Base-by-base conservation (phyloP, 2,329 filamentous ascomycete species). In the Elsinoe australis region DNA sequence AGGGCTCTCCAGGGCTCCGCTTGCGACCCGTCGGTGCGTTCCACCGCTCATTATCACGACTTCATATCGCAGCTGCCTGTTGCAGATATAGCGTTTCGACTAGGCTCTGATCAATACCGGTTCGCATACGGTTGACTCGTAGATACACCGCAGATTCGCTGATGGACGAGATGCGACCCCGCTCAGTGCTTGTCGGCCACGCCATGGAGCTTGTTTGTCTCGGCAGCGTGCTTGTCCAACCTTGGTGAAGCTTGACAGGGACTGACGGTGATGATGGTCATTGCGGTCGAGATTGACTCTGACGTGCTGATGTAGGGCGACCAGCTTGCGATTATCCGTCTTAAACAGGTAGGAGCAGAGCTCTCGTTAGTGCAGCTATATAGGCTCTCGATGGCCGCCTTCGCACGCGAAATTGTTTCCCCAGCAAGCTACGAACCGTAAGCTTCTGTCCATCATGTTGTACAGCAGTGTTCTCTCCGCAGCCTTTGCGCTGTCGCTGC, bases 201-300 rank as follows among this genome's bases (percentile, higher is more conserved):
- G 39, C 26, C 39, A 14, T 14, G 14, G 39, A 44, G 39, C 39
- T 44, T 44, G 39, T 15, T 32, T 24, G 24, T 14, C 22, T 44
- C 24, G 39, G 39, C 39, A 34, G 26, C 34, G 29, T 36, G 44
- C 44, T 47, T 47, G 31, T 29, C 31, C 44, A 24, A 47, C 29
- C 44, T 47, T 47, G 44, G 32, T 28, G 31, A 47, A 50, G 49
- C 42, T 51, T 55, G 44, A 61, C 60, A 52, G 56, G 56, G 28
- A 64, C 50, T 44, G 39, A 32, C 39, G 39, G 18, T 17, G 24
- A n/a, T 32, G 39, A 12, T 28, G 39, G 39, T 44, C 39, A 32
- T 44, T 29, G 39, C 22, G 10, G n/a, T 17, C n/a, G 18, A 21
- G 21, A 12, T 10, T 5, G 4, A 32, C 39, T 26, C 39, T 19